Evolutionary conservation across 371 early-diverging fungal species (phyloP).

Genomic region (Mortierella sp.): DNA sequence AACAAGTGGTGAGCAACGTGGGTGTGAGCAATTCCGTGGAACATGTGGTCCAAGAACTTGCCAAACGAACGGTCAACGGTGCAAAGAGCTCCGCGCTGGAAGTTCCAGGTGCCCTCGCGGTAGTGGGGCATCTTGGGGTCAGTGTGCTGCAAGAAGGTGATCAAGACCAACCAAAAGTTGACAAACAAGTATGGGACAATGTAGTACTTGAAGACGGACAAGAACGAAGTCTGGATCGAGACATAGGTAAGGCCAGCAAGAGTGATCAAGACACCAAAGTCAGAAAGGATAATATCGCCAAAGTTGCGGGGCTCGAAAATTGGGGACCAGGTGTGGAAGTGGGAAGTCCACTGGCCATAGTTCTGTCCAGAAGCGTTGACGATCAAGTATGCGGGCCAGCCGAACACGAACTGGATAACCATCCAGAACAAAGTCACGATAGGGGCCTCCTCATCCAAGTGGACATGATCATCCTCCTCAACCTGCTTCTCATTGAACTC

Average conservation of each 20-base stretch:
- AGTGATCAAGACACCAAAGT: constrained; percentile 73
- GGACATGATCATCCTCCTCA: constrained; percentile 51
- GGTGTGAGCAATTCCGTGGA: constrained; percentile 87
- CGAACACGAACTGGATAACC: constrained; percentile 75
- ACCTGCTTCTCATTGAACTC: constrained; percentile 50
- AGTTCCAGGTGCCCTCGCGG: constrained; percentile 83
- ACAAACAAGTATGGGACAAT: constrained; percentile 86
- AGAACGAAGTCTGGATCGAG: constrained; percentile 64
- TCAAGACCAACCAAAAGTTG: constrained; percentile 89
- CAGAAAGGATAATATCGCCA: constrained; percentile 74
- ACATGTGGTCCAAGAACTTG: constrained; percentile 79
- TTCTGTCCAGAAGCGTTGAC: constrained; percentile 81
- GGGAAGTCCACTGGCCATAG: constrained; percentile 82
- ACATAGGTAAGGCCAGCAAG: constrained; percentile 67
- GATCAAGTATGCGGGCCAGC: constrained; percentile 89
- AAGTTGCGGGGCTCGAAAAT: constrained; percentile 81
- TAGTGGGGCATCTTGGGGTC: constrained; percentile 87
- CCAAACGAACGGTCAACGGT: constrained; percentile 91
- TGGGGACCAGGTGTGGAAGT: constrained; percentile 82
- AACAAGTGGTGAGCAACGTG: constrained; percentile 93
- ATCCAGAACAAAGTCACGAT: constrained; percentile 70
- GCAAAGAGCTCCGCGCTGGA: constrained; percentile 84
- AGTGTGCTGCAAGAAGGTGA: constrained; percentile 93
- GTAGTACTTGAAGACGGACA: constrained; percentile 81
- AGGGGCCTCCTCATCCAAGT: constrained; percentile 75